Conservation (phyloP, 1,284 basidiomycete genomes). For the Fomitiporia mediterranea region DNA sequence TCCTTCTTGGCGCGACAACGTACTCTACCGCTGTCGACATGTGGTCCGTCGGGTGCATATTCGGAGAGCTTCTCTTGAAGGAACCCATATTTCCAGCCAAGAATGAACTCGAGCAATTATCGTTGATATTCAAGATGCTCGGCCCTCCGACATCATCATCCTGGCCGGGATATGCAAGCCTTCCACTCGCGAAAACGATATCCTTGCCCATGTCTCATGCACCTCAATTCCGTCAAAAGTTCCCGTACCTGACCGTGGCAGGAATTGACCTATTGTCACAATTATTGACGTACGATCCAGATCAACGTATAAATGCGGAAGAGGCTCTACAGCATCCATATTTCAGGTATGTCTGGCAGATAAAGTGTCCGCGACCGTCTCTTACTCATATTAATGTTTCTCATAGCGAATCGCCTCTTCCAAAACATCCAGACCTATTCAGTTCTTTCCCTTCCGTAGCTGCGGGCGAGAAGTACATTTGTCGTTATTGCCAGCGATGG, state of each 20-base stretch:
- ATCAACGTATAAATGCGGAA: conserved; percentile 77
- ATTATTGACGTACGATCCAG: conserved; percentile 87
- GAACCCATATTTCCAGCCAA: conserved; percentile 96
- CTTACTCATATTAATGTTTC: no score
- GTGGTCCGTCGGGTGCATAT: conserved; percentile 99
- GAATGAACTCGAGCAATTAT: conserved; percentile 88
- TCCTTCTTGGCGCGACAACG: conserved; percentile 86
- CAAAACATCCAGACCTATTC: conserved; percentile 97
- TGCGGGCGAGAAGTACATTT: conserved; percentile 85
- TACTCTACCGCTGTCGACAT: conserved; percentile 97
- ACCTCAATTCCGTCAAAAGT: conserved; percentile 68
- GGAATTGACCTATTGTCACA: conserved; percentile 84
- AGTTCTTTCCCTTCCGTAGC: conserved; percentile 94
- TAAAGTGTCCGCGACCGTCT: no score
- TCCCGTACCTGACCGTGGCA: conserved; percentile 76
- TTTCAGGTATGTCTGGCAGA: conserved; percentile 84
- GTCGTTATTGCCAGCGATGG: not conserved
- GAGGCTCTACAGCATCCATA: conserved; percentile 90
- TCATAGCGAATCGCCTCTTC: conserved; percentile 91
- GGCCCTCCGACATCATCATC: conserved; percentile 81
- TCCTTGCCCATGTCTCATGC: conserved; percentile 75
- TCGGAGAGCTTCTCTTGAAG: conserved; percentile 91
- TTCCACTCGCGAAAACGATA: conserved; percentile 80
- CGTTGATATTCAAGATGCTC: conserved; percentile 90
- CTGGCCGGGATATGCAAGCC: conserved; percentile 81